Evolutionary conservation across 2,329 filamentous ascomycete species (phyloP).

Genomic region (Diaporthe ilicicola): DNA sequence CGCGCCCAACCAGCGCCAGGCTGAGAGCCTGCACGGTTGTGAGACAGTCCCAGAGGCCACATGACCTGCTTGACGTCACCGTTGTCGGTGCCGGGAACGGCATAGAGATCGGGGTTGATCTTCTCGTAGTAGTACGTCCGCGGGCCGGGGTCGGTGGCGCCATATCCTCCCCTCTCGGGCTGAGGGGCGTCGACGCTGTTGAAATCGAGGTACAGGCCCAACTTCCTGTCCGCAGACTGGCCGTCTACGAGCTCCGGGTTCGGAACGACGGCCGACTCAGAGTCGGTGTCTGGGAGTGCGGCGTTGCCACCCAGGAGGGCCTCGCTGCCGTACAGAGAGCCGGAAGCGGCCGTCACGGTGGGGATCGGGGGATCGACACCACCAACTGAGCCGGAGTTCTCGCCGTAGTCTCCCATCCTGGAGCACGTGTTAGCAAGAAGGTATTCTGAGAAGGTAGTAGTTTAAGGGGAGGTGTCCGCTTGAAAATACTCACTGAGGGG

Average conservation of each 20-base stretch:
- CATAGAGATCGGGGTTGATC: conserved; percentile 62
- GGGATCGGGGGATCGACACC: conserved; percentile 50
- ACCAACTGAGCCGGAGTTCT: conserved; percentile 52
- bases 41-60: conserved; percentile 64
- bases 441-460: neutral
- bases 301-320: conserved; percentile 52
- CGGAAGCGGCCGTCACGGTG: conserved; percentile 46
- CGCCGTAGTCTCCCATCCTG: conserved; percentile 50
- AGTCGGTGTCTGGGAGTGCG: conserved; percentile 42
- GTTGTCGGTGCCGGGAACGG: conserved; percentile 62
- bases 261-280: conserved; percentile 49
- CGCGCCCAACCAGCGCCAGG: conserved; percentile 60
- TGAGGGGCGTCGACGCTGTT: conserved; percentile 59
- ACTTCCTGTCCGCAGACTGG: conserved; percentile 57
- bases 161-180: conserved; percentile 60
- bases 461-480: too few species aligned
- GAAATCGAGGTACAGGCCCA: conserved; percentile 64
- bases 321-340: conserved; percentile 50
- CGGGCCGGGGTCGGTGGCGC: conserved; percentile 61
- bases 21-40: conserved; percentile 55
- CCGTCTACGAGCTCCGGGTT: conserved; percentile 54
- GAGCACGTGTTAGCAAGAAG: neutral
- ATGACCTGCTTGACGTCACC: conserved; percentile 55
- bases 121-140: conserved; percentile 55
- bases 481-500: conserved; percentile 26